Conservation (phyloP, 352 stramenopile species). For the Globisporangium radiosum region DNA sequence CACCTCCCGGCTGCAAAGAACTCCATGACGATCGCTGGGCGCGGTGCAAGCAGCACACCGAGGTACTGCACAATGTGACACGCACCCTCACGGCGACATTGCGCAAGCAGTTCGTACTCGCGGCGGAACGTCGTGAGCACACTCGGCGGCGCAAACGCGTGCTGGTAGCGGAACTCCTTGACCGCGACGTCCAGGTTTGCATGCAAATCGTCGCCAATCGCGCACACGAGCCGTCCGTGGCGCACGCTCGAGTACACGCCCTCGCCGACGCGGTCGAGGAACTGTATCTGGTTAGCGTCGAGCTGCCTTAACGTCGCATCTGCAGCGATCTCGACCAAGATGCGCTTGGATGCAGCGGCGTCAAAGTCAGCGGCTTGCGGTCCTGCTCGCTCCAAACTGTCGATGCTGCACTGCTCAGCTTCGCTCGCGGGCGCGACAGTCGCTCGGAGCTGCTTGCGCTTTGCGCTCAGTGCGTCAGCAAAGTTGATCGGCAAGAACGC, state of each 20-base stretch:
- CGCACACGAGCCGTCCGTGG: constrained; percentile 10
- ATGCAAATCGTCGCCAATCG: not conserved
- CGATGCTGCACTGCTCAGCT: not conserved
- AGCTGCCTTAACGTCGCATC: constrained; percentile 12
- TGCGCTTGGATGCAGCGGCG: constrained; percentile 2
- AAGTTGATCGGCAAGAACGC: constrained; percentile 20
- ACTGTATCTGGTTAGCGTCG: constrained; percentile 8
- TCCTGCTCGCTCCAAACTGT: not conserved
- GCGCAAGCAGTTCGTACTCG: constrained; percentile 24
- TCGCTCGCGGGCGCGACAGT: constrained; percentile 17
- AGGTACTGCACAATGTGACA: constrained; percentile 19
- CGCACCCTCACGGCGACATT: constrained; percentile 9
- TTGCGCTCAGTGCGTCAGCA: constrained; percentile 24
- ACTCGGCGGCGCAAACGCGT: constrained; percentile 21
- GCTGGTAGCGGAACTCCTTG: constrained; percentile 33
- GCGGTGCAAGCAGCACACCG: constrained; percentile 22
- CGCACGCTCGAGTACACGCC: constrained; percentile 28
- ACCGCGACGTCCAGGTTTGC: constrained; percentile 14
- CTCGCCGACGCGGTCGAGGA: constrained; percentile 20
- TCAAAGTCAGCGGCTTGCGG: not conserved
- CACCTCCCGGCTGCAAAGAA: constrained; percentile 26
- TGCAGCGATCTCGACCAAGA: constrained; percentile 18
- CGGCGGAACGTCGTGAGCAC: constrained; percentile 28
- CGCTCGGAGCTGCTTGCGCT: constrained; percentile 35
- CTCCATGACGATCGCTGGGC: constrained; percentile 25